These are phyloP conservation scores for Ricinus communis DNA, from an alignment of 345 rosid genomes.

Conservation along the genomic window DNA sequence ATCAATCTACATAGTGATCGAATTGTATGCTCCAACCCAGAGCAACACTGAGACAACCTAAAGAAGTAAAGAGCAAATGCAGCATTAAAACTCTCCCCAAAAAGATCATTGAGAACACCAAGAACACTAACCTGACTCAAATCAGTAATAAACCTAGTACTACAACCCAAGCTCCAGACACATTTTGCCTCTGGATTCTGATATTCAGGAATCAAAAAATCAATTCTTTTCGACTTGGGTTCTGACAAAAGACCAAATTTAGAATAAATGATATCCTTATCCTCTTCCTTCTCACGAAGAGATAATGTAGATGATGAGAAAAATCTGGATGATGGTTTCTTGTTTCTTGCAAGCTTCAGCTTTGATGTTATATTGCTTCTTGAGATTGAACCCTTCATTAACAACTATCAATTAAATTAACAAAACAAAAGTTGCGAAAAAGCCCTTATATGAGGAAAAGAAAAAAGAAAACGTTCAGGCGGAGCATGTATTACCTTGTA, in stretches of 20 bases:
- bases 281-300: neutral
- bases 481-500: too few species aligned
- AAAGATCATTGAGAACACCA: conserved; percentile 35
- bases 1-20: conserved; percentile 33
- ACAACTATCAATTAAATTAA: neutral
- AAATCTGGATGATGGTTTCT: neutral
- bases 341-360: neutral
- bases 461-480: too few species aligned
- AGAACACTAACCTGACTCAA: conserved; percentile 33
- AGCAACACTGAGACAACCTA: conserved; percentile 39
- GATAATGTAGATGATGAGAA: neutral
- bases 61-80: conserved; percentile 44
- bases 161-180: conserved; percentile 21
- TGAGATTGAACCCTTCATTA: neutral
- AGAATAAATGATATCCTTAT: neutral
- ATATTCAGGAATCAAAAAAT: neutral
- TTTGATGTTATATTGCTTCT: neutral
- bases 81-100: conserved; percentile 40
- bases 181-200: neutral
- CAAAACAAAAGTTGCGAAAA: neutral
- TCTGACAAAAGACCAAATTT: neutral
- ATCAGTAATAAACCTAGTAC: conserved; percentile 8
- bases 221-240: neutral
- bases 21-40: conserved; percentile 29
- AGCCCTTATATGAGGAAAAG: neutral